Evolutionary conservation across 2,329 filamentous ascomycete genomes (phyloP).

Genomic region (Penicillium sp.): DNA sequence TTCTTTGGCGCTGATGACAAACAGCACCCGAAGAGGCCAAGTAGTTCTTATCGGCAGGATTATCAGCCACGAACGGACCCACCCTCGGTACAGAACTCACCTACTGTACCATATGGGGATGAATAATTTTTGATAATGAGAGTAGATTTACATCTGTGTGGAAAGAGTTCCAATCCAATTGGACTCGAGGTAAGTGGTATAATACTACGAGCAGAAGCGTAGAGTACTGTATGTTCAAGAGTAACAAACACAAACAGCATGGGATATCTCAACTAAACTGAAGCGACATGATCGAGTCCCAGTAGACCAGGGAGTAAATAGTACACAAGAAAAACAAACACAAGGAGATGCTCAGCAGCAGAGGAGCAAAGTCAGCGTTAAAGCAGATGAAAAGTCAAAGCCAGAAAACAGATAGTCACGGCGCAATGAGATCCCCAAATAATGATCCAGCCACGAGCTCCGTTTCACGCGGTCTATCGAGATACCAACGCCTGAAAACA

Average conservation of each 20-base stretch:
- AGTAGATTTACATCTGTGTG: no score
- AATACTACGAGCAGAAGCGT: no score
- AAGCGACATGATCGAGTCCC: slow-evolving; percentile 4
- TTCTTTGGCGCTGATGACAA: slow-evolving; percentile 24
- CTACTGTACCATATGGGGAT: no score
- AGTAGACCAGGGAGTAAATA: background rate
- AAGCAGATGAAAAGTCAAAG: background rate
- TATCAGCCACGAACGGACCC: background rate
- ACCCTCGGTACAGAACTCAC: no score
- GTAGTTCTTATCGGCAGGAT: slow-evolving; percentile 27
- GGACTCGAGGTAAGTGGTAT: no score
- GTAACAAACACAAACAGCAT: slow-evolving; percentile 18
- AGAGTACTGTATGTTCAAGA: background rate
- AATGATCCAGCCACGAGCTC: slow-evolving; percentile 8
- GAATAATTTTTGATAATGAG: no score
- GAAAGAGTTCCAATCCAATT: no score
- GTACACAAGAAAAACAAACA: slow-evolving; percentile 11
- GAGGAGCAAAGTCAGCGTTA: background rate
- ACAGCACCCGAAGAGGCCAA: slow-evolving; percentile 37
- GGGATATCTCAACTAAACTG: slow-evolving; percentile 24
- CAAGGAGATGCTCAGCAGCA: background rate
- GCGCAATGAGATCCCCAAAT: slow-evolving; percentile 7
- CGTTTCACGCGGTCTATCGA: slow-evolving; percentile 6
- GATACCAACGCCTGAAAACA: slow-evolving; percentile 13
- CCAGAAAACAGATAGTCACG: slow-evolving; percentile 2